Conservation (phyloP, 805 yeast genomes). For the Scheffersomyces amazonensis region DNA sequence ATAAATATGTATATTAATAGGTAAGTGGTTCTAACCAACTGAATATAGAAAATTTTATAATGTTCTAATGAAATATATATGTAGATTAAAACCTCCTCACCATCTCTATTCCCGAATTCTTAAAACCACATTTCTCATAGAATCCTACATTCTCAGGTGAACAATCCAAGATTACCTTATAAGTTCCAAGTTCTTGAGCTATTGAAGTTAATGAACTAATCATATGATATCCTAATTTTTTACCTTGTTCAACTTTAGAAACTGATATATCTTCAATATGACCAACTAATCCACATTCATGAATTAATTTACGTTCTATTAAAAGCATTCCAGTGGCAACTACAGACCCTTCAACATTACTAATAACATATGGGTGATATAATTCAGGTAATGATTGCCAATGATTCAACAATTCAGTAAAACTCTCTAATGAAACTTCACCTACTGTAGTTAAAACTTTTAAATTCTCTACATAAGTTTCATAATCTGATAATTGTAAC, state of each 20-base stretch:
- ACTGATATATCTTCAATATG: constrained; percentile 96
- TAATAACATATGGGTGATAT: constrained; percentile 71
- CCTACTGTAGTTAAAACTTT: constrained; percentile 83
- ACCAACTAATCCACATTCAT: constrained; percentile 80
- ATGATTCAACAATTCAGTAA: constrained; percentile 47
- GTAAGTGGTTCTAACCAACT: too few species aligned
- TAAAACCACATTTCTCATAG: constrained; percentile 84
- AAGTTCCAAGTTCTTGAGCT: constrained; percentile 66
- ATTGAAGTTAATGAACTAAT: constrained; percentile 59
- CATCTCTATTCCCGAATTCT: constrained; percentile 69
- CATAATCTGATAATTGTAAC: constrained; percentile 52
- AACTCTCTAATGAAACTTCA: constrained; percentile 49
- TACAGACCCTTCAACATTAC: constrained; percentile 47
- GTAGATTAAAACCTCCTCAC: constrained; percentile 4
- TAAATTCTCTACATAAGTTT: constrained; percentile 60
- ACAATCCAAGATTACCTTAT: constrained; percentile 89
- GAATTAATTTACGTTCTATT: constrained; percentile 80
- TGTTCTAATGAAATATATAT: too few species aligned
- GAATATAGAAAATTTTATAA: too few species aligned
- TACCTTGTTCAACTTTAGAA: constrained; percentile 71
- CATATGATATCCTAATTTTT: constrained; percentile 67
- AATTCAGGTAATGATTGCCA: constrained; percentile 55
- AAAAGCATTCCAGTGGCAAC: constrained; percentile 85
- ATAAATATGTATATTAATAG: too few species aligned
- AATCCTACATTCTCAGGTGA: constrained; percentile 77